Percentiles rank a stretch among this genome's conserved stretches.
Conservation (phyloP, 192 early-diverging fungal genomes). For the Paraglomus brasilianum region DNA sequence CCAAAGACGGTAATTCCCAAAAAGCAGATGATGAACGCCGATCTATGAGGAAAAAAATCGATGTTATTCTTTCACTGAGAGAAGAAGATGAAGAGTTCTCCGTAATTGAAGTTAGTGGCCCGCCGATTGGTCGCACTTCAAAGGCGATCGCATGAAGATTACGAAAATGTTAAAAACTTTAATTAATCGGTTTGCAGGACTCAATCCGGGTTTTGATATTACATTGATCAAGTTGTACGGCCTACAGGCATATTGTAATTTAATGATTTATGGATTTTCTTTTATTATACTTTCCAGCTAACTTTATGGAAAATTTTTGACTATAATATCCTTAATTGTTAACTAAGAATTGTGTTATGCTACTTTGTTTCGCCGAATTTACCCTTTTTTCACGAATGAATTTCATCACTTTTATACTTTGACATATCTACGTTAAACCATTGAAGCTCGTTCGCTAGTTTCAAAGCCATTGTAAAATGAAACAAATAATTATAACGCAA, state of each 20-base stretch:
- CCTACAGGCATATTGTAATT: slow-evolving; percentile 25
- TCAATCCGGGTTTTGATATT: slow-evolving; percentile 12
- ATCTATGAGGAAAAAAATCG: slow-evolving; percentile 10
- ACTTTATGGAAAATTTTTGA: too few relatives aligned
- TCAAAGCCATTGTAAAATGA: too few relatives aligned
- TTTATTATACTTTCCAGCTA: too few relatives aligned
- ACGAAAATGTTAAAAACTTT: slow-evolving; percentile 15
- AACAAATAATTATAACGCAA: too few relatives aligned
- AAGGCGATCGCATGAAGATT: slow-evolving; percentile 19
- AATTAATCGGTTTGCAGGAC: slow-evolving; percentile 15
- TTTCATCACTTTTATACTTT: too few relatives aligned
- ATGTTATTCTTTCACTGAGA: slow-evolving; percentile 10
- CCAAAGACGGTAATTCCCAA: background rate
- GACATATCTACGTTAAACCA: too few relatives aligned
- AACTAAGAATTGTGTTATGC: too few relatives aligned
- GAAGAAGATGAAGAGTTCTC: slow-evolving; percentile 22
- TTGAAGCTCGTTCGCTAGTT: too few relatives aligned
- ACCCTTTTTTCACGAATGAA: too few relatives aligned
- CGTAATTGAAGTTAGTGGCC: slow-evolving; percentile 14
- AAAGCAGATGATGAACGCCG: slow-evolving; percentile 10
- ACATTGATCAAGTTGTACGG: slow-evolving; percentile 9
- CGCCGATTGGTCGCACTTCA: slow-evolving; percentile 26
- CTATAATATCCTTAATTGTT: too few relatives aligned
- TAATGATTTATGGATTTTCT: too few relatives aligned
- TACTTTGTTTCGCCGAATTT: too few relatives aligned